Base-by-base conservation (phyloP, 345 rosid species). In the Microcos paniculata region DNA sequence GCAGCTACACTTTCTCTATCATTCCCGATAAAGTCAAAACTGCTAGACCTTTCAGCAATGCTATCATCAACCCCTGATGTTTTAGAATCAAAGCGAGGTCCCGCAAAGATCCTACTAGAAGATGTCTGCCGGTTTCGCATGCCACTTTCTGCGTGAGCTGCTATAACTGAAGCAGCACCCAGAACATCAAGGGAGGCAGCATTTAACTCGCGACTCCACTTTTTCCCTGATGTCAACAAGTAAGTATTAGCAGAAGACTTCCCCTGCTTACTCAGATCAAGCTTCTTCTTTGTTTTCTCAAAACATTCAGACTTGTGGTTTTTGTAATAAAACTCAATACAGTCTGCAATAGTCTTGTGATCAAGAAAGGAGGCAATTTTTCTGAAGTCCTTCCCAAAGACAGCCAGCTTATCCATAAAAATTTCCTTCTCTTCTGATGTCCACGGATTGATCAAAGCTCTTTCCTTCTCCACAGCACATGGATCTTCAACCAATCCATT, bases 401-500 rank as follows among this genome's bases (percentile, higher is more conserved):
- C 57, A 8, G 90, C 89, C 58, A 96, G 79, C 88, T 92, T 94
- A 65, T 86, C 84, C 75, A 96, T 85, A 79, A 96, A 94, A 67
- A 82, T 85, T 63, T 90, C 97, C 70, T 70, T 89, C 85, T 96
- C 99, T 76, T 91, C 97, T 3, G 79, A 58, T 43, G 89, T 88
- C 98, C 97, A 94, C 45, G 98, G 97, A 79, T 96, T 96, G 80
- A 92, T 90, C 88, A 92, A 74, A 49, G 86, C 79, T 80, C 89
- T 91, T 82, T 94, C 99, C 87, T 88, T 91, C 91, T 96, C 99
- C 77, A 84, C 79, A 13, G 89, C 91, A 77, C 88, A 87, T 45
- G 99, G 98, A 83, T 96, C 98, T 82, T 94, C 99, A 82, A 94
- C 84, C 74, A 96, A 79, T 30, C 96, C 98, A 80, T 94, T 96